Evolutionary conservation across 805 yeast genomes (phyloP).

Genomic region (Alloascoidea africana): DNA sequence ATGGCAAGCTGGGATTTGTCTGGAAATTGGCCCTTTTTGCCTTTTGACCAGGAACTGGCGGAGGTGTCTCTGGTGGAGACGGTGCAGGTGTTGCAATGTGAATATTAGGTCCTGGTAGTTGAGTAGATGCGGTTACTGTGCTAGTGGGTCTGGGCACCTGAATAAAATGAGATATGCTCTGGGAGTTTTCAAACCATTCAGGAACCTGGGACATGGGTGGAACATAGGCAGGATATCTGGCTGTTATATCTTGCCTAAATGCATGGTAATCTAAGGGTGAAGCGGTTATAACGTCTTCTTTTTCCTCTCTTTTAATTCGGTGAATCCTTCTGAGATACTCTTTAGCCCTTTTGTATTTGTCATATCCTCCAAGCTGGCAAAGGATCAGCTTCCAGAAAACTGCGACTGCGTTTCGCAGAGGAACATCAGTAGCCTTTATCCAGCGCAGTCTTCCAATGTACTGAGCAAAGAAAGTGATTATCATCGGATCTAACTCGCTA

Average conservation of each 20-base stretch:
- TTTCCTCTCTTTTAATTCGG: conserved; percentile 6
- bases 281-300: conserved; percentile 25
- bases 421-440: conserved; percentile 26
- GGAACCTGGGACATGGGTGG: conserved; percentile 37
- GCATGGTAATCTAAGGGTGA: conserved; percentile 80
- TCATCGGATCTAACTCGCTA: conserved; percentile 14
- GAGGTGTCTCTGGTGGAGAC: conserved; percentile 54
- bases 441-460: conserved; percentile 59
- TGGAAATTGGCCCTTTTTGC: conserved; percentile 29
- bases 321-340: background rate
- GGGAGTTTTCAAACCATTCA: conserved; percentile 27
- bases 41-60: conserved; percentile 16
- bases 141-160: conserved; percentile 39
- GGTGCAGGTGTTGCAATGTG: conserved; percentile 85
- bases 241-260: conserved; percentile 56
- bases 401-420: conserved; percentile 23
- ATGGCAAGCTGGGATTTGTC: conserved; percentile 52
- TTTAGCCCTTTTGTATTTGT: conserved; percentile 3
- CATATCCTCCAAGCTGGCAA: conserved; percentile 1
- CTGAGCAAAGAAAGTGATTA: conserved; percentile 29
- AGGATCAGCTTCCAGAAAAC: conserved; percentile 10
- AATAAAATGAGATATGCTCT: conserved; percentile 43
- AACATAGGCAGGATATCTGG: conserved; percentile 59
- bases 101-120: conserved; percentile 36
- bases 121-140: conserved; percentile 25